Conservation (phyloP, 495 filamentous ascomycete species). For the Penicillium samsonianum region DNA sequence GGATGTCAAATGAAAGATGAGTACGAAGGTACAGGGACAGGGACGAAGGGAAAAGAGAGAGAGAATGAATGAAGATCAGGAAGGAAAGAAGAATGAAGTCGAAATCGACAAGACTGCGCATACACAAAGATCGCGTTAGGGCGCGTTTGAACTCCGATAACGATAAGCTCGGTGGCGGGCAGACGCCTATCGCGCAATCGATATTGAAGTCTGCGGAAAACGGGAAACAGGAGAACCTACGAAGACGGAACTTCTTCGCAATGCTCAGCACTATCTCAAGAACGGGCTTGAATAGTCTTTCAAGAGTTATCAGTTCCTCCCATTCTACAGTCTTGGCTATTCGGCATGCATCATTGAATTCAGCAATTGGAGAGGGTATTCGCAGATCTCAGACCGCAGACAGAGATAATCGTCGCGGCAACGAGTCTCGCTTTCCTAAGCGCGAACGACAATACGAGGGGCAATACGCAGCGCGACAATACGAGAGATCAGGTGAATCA, state of each 20-base stretch:
- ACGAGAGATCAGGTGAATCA: neutral
- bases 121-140: neutral
- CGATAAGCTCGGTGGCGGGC: slow-evolving; percentile 1
- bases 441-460: neutral
- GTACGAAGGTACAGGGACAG: no score
- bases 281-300: neutral
- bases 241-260: neutral
- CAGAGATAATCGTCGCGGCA: slow-evolving; percentile 13
- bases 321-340: slow-evolving; percentile 8
- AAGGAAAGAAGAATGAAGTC: neutral
- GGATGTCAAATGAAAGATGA: neutral
- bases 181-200: neutral
- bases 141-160: slow-evolving; percentile 6
- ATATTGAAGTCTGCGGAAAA: neutral
- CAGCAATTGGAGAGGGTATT: slow-evolving; percentile 56
- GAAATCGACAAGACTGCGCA: neutral
- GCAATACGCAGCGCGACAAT: slow-evolving; percentile 8
- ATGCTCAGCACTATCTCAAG: slow-evolving; percentile 15
- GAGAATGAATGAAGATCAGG: neutral
- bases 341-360: slow-evolving; percentile 56
- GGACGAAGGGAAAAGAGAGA: no score
- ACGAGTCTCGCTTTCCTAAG: neutral
- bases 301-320: neutral
- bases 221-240: neutral
- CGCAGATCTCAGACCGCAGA: slow-evolving; percentile 37